Conservation (phyloP, 306 rosid genomes). For the Crataegus laevigata region DNA sequence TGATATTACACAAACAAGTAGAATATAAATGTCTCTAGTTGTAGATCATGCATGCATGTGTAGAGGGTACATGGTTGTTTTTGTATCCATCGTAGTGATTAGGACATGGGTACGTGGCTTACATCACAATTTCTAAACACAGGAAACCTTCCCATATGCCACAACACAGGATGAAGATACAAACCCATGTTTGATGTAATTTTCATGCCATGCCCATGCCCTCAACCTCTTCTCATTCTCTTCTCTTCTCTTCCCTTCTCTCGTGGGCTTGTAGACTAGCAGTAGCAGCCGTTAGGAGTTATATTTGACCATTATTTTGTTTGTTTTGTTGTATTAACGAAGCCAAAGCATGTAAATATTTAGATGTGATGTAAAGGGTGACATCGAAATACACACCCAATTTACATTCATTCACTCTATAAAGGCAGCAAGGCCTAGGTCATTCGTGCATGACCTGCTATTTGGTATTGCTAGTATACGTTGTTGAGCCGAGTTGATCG, state of each 20-base stretch:
- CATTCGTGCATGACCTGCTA: too few relatives aligned
- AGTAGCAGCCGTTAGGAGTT: background rate
- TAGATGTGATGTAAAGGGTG: too few relatives aligned
- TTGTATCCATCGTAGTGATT: conserved; percentile 1
- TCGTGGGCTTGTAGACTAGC: background rate
- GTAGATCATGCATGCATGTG: background rate
- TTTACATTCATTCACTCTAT: too few relatives aligned
- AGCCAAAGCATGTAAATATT: background rate
- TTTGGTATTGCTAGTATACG: too few relatives aligned
- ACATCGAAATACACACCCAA: too few relatives aligned
- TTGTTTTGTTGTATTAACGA: background rate
- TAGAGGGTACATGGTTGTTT: background rate
- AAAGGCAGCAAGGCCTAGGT: too few relatives aligned
- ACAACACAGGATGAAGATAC: conserved; percentile 20
- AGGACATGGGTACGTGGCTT: conserved; percentile 29
- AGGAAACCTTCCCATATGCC: conserved; percentile 28
- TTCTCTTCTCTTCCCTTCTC: background rate
- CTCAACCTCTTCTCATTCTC: background rate
- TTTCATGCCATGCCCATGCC: conserved; percentile 22
- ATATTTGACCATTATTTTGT: background rate
- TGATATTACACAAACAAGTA: background rate
- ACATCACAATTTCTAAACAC: conserved; percentile 19
- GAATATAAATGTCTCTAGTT: background rate
- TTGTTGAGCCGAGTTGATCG: too few relatives aligned
- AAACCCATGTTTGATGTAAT: conserved; percentile 20